Conservation (phyloP, 2,329 filamentous ascomycete species). For the Huntiella decipiens region DNA sequence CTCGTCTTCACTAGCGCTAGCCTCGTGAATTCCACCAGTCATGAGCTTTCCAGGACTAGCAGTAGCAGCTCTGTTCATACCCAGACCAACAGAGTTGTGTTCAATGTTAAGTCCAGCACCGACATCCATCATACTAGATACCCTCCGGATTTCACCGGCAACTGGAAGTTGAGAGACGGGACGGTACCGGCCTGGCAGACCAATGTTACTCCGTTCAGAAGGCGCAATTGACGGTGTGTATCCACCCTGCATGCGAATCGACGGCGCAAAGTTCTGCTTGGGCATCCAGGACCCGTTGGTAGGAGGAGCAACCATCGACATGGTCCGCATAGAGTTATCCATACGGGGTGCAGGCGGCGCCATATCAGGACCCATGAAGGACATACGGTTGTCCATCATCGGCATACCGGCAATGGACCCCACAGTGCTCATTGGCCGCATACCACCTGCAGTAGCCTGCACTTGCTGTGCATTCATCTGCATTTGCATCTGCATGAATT, state of each 20-base stretch:
- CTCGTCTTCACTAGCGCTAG: slow-evolving; percentile 27
- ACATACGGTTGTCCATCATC: slow-evolving; percentile 44
- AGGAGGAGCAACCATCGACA: slow-evolving; percentile 62
- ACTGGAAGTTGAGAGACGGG: slow-evolving; percentile 53
- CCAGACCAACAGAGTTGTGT: background rate
- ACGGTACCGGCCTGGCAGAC: slow-evolving; percentile 74
- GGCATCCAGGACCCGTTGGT: slow-evolving; percentile 38
- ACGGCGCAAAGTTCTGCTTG: slow-evolving; percentile 28
- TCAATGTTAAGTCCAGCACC: slow-evolving; percentile 13
- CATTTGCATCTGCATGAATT: slow-evolving; percentile 90
- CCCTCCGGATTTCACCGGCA: slow-evolving; percentile 8
- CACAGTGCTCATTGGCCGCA: slow-evolving; percentile 7
- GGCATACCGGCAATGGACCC: slow-evolving; percentile 9
- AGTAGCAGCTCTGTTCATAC: slow-evolving; percentile 19
- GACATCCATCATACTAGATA: slow-evolving; percentile 6
- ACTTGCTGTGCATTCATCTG: slow-evolving; percentile 39
- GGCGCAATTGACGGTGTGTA: slow-evolving; percentile 89
- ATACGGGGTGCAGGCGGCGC: slow-evolving; percentile 25
- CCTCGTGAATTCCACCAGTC: slow-evolving; percentile 15
- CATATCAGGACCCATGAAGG: slow-evolving; percentile 29
- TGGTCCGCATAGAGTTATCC: slow-evolving; percentile 40
- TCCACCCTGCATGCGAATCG: slow-evolving; percentile 30
- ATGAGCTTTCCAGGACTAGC: slow-evolving; percentile 14
- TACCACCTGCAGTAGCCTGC: background rate
- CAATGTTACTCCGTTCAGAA: slow-evolving; percentile 86